Conservation (phyloP, 176 grass and related monocot species). For the Alopecurus myosuroides region DNA sequence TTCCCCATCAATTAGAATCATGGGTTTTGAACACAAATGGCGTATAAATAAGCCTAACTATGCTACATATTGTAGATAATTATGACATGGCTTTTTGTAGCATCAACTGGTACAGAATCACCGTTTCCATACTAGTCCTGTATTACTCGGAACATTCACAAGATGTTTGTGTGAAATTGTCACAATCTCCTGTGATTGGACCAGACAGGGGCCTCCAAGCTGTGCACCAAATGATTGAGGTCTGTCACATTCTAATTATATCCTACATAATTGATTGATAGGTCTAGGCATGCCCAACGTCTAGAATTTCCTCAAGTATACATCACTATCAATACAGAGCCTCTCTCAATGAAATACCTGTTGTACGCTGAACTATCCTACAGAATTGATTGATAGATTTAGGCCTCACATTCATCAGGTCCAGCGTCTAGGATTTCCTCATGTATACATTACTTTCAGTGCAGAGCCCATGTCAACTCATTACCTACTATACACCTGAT, state of each 20-base stretch:
- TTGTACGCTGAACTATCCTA: background rate
- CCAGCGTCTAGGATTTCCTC: background rate
- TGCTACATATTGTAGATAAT: background rate
- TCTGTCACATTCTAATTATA: background rate
- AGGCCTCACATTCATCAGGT: background rate
- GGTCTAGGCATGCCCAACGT: background rate
- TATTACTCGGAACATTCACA: background rate
- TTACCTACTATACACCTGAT: background rate
- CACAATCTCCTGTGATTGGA: background rate
- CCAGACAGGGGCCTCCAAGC: background rate
- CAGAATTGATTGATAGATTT: background rate
- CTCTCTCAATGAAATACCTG: background rate
- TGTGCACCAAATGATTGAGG: constrained; percentile 23
- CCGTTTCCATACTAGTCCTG: background rate
- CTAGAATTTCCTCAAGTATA: background rate
- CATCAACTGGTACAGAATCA: background rate
- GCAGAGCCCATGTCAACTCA: background rate
- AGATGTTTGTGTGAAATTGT: constrained; percentile 2
- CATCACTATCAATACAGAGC: background rate
- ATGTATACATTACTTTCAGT: background rate
- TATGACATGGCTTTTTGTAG: background rate
- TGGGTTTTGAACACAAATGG: background rate
- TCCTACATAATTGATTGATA: constrained; percentile 28
- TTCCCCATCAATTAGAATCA: background rate
- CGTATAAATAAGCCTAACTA: background rate